These are phyloP conservation scores for Cladosporium phlei DNA, from an alignment of 2,329 filamentous ascomycete species.

Conservation along the genomic window DNA sequence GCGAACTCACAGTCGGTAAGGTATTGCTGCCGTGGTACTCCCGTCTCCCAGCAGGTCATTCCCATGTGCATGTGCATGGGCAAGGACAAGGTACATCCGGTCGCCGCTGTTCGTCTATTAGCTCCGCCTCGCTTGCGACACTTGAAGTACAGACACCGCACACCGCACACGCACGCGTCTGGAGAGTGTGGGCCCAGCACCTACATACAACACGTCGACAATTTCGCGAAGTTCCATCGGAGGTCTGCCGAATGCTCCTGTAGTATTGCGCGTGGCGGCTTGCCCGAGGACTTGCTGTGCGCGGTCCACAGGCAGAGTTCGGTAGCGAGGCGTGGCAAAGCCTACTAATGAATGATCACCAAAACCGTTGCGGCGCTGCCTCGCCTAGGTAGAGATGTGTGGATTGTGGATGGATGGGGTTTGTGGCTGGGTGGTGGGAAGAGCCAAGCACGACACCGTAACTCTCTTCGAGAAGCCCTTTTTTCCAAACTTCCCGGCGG, in stretches of 20 bases:
- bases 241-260: constrained; percentile 3
- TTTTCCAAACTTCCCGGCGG: too few relatives aligned
- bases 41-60: too few relatives aligned
- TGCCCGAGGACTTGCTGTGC: neutral
- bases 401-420: too few relatives aligned
- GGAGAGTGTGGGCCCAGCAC: neutral
- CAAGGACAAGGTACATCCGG: constrained; percentile 2
- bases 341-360: constrained; percentile 2
- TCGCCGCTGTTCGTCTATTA: constrained; percentile 3
- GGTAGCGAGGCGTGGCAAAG: constrained; percentile 9
- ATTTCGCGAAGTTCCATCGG: neutral
- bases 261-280: neutral
- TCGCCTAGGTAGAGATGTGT: too few relatives aligned
- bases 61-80: too few relatives aligned
- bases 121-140: constrained; percentile 2
- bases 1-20: neutral
- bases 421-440: neutral
- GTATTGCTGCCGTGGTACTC: too few relatives aligned
- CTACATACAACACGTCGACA: too few relatives aligned
- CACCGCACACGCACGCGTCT: constrained; percentile 5
- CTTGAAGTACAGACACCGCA: neutral
- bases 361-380: constrained; percentile 2
- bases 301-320: neutral
- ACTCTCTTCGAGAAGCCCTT: constrained; percentile 4
- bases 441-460: neutral